Percentiles rank a stretch among this genome's conserved stretches.
Evolutionary conservation across 1,139 yeast genomes (phyloP).

Genomic region (Pichia sp.): DNA sequence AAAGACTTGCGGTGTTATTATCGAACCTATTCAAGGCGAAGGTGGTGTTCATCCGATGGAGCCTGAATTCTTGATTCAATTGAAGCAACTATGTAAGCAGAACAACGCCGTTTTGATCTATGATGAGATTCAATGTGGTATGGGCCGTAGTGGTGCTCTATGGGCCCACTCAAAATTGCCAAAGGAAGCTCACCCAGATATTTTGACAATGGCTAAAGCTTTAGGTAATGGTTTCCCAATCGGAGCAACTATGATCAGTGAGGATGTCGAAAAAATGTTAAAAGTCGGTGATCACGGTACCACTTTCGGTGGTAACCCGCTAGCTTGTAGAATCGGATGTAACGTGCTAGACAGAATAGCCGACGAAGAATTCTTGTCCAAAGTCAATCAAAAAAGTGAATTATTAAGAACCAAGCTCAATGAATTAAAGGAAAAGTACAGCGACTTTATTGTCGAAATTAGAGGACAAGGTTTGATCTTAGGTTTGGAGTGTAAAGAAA

Average conservation of each 20-base stretch:
- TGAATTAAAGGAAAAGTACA: conserved; percentile 50
- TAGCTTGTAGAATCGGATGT: conserved; percentile 77
- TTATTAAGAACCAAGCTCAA: conserved; percentile 48
- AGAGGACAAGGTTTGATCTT: conserved; percentile 87
- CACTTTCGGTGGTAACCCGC: conserved; percentile 95
- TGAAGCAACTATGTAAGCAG: conserved; percentile 64
- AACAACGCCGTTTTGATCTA: conserved; percentile 75
- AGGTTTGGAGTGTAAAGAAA: conserved; percentile 71
- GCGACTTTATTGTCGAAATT: conserved; percentile 56
- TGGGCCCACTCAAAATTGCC: conserved; percentile 89
- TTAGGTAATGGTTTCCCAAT: conserved; percentile 97
- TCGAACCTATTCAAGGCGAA: conserved; percentile 97
- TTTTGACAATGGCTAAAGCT: conserved; percentile 91
- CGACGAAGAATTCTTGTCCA: conserved; percentile 51
- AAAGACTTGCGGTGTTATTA: conserved; percentile 84
- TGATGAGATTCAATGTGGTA: conserved; percentile 96
- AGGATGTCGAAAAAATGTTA: conserved; percentile 65
- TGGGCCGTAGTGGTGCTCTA: conserved; percentile 85
- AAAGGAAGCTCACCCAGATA: conserved; percentile 84
- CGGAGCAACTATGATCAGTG: conserved; percentile 87
- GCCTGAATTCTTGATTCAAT: conserved; percentile 56
- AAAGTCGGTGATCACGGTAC: conserved; percentile 96
- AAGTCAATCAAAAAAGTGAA: conserved; percentile 57
- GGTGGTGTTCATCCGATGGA: conserved; percentile 82
- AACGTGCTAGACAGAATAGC: conserved; percentile 70